Evolutionary conservation across 768 basidiomycete genomes (phyloP).

Genomic region (Coprinellus aureogranulatus): DNA sequence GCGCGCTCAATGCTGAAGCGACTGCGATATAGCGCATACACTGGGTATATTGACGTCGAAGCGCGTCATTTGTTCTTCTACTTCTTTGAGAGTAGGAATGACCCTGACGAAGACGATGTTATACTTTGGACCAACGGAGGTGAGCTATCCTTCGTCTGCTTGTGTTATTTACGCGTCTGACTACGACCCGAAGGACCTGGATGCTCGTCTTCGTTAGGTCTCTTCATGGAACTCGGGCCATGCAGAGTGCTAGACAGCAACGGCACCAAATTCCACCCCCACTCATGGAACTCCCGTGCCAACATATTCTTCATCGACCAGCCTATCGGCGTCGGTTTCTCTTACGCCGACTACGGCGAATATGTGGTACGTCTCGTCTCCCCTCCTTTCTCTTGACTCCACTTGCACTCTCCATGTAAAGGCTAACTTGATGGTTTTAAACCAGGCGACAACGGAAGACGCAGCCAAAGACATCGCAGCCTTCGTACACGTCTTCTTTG

Average conservation of each 20-base stretch:
- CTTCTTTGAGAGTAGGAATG: constrained; percentile 70
- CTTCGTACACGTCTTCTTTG: constrained; percentile 72
- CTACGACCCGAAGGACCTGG: constrained; percentile 29
- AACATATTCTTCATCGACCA: constrained; percentile 62
- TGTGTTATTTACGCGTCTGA: background rate
- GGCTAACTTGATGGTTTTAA: too few relatives aligned
- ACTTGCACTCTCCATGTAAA: background rate
- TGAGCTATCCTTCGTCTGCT: background rate
- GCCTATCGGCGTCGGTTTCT: constrained; percentile 60
- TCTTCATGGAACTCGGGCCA: constrained; percentile 79
- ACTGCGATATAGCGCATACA: constrained; percentile 63
- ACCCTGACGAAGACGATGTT: constrained; percentile 61
- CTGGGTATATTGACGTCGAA: constrained; percentile 66
- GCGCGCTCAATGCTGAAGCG: too few relatives aligned
- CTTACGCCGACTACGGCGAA: constrained; percentile 64
- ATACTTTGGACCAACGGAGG: constrained; percentile 13
- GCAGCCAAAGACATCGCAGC: constrained; percentile 70
- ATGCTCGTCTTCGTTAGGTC: constrained; percentile 49
- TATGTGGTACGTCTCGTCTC: constrained; percentile 39
- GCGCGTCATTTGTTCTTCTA: constrained; percentile 71
- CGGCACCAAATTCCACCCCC: constrained; percentile 53
- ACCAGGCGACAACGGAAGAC: constrained; percentile 60
- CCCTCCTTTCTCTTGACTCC: background rate
- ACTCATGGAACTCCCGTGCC: constrained; percentile 69
- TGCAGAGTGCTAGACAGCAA: constrained; percentile 60